A percentile compares a stretch with the other conserved stretches of the same genome.
phyloP scores from a whole-genome alignment of 2,329 filamentous ascomycete species.

The Arthrobotrys megalospora region DNA sequence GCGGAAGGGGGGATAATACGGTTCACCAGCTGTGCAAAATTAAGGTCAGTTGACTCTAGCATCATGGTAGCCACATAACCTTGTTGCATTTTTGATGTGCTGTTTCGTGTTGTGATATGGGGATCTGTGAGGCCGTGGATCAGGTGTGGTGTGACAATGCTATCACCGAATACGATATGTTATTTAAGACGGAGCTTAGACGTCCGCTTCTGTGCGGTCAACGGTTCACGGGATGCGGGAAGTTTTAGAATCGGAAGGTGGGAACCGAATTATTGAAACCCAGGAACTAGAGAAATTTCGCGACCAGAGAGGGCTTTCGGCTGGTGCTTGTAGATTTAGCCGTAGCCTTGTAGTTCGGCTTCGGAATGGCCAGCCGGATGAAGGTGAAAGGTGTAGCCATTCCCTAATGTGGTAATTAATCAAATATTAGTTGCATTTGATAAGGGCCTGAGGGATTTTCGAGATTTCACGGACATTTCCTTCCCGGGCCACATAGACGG shows the following conservation, averaged over 20 bases:
- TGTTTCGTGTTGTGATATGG: constrained; percentile 44
- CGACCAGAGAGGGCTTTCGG: constrained; percentile 15
- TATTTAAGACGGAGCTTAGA: constrained; percentile 1
- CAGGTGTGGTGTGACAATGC: constrained; percentile 52
- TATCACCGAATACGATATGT: constrained; percentile 14
- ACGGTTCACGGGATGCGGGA: neutral
- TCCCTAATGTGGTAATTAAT: neutral
- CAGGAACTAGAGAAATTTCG: constrained; percentile 13
- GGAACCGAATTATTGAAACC: constrained; percentile 30
- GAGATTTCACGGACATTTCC: neutral
- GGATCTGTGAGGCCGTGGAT: neutral
- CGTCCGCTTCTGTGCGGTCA: neutral
- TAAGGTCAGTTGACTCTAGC: constrained; percentile 36
- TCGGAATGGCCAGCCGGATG: constrained; percentile 10
- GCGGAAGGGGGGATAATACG: constrained; percentile 1
- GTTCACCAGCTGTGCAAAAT: constrained; percentile 11
- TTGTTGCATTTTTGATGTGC: constrained; percentile 48
- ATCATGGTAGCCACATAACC: constrained; percentile 41
- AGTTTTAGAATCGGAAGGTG: constrained; percentile 16
- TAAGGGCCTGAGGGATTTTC: constrained; percentile 28
- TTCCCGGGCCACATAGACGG: constrained; percentile 6
- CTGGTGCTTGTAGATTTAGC: constrained; percentile 11
- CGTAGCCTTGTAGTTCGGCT: constrained; percentile 13
- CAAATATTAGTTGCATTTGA: neutral
- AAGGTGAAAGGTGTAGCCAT: neutral